Evolutionary conservation across 1,139 yeast genomes (phyloP).

Genomic region (Zygoascus sp.): DNA sequence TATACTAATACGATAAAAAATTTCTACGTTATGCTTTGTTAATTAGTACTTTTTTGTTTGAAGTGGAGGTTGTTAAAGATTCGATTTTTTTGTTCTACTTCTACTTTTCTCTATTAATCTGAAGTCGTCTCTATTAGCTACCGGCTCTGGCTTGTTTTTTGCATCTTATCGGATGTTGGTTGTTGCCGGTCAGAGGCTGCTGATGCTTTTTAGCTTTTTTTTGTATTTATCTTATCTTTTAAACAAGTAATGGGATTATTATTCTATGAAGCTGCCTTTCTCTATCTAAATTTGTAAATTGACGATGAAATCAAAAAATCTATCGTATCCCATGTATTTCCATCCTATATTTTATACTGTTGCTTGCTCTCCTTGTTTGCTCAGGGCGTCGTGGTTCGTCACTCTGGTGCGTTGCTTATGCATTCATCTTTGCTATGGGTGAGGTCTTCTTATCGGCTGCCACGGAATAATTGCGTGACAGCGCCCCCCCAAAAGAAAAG

Average conservation of each 20-base stretch:
- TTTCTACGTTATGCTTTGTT: neutral
- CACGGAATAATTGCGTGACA: constrained; percentile 2
- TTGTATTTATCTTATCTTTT: constrained; percentile 1
- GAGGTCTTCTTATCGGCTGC: neutral
- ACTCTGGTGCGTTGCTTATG: neutral
- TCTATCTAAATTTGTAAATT: too few relatives aligned
- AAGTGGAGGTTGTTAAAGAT: neutral
- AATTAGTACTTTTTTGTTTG: constrained; percentile 1
- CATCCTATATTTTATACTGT: neutral
- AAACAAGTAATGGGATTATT: constrained; percentile 1
- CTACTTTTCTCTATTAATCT: neutral
- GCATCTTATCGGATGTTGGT: neutral
- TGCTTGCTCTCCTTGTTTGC: neutral
- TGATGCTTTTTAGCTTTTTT: neutral
- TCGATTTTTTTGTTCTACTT: constrained; percentile 1
- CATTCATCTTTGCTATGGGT: neutral
- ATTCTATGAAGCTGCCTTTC: neutral
- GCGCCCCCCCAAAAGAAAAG: neutral
- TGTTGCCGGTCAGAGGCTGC: neutral
- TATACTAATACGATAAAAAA: constrained; percentile 1
- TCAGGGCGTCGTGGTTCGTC: neutral
- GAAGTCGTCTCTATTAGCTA: neutral
- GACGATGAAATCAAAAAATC: too few relatives aligned
- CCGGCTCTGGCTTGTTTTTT: neutral
- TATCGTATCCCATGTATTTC: neutral